These are phyloP conservation scores for Fusarium sp. DNA, from an alignment of 2,329 filamentous ascomycete species.

Conservation along the genomic window DNA sequence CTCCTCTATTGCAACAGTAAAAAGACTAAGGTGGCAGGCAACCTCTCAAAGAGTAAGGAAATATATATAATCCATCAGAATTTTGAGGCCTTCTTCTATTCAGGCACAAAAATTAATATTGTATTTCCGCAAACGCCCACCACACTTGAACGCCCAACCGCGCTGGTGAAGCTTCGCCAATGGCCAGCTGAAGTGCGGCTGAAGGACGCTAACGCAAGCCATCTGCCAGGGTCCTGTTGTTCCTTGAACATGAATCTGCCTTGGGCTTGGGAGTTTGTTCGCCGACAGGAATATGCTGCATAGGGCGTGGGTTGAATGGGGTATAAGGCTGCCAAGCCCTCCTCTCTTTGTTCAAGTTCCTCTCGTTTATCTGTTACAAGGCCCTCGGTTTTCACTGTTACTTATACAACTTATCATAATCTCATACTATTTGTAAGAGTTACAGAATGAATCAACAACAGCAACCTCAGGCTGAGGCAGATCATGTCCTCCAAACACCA, in stretches of 20 bases:
- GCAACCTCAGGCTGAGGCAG: slow-evolving; percentile 20
- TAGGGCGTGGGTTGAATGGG: not conserved
- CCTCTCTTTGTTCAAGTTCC: not conserved
- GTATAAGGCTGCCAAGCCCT: slow-evolving; percentile 7
- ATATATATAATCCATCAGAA: too few relatives aligned
- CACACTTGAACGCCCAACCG: slow-evolving; percentile 22
- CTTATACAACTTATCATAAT: not conserved
- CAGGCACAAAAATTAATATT: not conserved
- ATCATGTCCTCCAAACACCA: slow-evolving; percentile 56
- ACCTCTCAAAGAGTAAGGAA: not conserved
- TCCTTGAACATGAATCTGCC: slow-evolving; percentile 39
- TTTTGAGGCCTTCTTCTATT: not conserved
- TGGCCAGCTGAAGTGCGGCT: slow-evolving; percentile 40
- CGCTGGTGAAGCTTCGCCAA: slow-evolving; percentile 19
- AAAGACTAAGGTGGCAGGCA: not conserved
- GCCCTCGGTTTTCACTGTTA: not conserved
- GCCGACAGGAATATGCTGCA: not conserved
- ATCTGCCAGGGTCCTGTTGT: slow-evolving; percentile 22
- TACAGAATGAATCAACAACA: slow-evolving; percentile 37
- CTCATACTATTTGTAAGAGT: too few relatives aligned
- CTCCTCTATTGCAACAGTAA: too few relatives aligned
- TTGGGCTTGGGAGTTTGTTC: slow-evolving; percentile 32
- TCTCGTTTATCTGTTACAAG: not conserved
- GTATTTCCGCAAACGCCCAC: slow-evolving; percentile 7
- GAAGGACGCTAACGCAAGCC: slow-evolving; percentile 42